Percentiles rank a stretch among this genome's conserved stretches.
phyloP scores from a whole-genome alignment of 352 stramenopile genomes.

The Phytophthora syringae region DNA sequence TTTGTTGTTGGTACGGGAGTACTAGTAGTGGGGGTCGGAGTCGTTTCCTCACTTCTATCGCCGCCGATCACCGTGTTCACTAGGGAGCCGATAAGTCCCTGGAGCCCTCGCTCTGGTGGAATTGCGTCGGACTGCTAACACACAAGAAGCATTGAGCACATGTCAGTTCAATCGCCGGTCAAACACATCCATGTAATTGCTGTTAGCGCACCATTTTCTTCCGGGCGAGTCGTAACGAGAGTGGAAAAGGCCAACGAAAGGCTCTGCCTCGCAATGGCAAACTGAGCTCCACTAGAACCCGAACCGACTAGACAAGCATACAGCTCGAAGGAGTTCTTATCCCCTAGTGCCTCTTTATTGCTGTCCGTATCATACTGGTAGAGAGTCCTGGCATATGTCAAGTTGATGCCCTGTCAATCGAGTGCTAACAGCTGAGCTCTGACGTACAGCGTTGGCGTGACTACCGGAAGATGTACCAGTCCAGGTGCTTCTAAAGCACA shows the following conservation, averaged over 20 bases:
- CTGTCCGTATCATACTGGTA: not conserved
- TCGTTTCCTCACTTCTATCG: conserved; percentile 11
- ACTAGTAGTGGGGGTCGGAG: conserved; percentile 19
- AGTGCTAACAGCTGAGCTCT: conserved; percentile 9
- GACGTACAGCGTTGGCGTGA: not conserved
- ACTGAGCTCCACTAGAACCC: conserved; percentile 12
- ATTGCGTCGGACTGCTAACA: conserved; percentile 8
- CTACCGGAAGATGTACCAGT: not conserved
- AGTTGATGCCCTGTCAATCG: not conserved
- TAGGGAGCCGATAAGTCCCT: conserved; percentile 26
- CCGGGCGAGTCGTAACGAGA: conserved; percentile 6
- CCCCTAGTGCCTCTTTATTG: conserved; percentile 21
- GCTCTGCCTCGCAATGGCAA: conserved; percentile 12
- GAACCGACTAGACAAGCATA: conserved; percentile 23
- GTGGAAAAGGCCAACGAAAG: conserved; percentile 4
- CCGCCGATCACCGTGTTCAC: conserved; percentile 33
- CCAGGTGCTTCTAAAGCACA: conserved; percentile 3
- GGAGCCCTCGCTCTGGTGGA: conserved; percentile 15
- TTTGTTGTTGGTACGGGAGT: conserved; percentile 11
- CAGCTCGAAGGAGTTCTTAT: conserved; percentile 27
- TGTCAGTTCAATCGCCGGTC: not conserved
- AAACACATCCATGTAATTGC: not conserved
- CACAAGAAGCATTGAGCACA: not conserved
- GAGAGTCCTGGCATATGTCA: conserved; percentile 4
- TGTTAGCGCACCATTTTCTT: conserved; percentile 26